A percentile compares a stretch with the other conserved stretches of the same genome.
These are phyloP conservation scores for Coniochaeta sp. DNA, from an alignment of 2,329 filamentous ascomycete species.

Conservation along the genomic window DNA sequence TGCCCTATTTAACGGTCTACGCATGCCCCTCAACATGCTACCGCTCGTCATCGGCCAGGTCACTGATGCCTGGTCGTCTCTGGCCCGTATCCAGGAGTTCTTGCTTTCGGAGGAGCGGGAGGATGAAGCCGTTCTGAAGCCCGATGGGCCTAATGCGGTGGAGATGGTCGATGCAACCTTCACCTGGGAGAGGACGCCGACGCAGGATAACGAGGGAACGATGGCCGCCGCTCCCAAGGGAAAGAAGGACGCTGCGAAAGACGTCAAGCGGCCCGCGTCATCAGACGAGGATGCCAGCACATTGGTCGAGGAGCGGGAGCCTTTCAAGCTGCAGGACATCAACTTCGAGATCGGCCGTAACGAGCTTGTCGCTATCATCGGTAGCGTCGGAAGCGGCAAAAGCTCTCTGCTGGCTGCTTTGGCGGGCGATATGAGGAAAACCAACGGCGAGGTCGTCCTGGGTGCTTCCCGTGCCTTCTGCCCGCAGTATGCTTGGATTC, in stretches of 20 bases:
- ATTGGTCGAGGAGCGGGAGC: constrained; percentile 50
- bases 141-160: constrained; percentile 60
- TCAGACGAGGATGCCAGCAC: constrained; percentile 46
- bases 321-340: constrained; percentile 66
- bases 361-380: constrained; percentile 77
- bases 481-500: constrained; percentile 96
- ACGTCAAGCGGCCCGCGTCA: constrained; percentile 24
- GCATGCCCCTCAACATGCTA: constrained; percentile 82
- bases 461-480: constrained; percentile 83
- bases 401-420: constrained; percentile 81
- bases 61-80: constrained; percentile 80
- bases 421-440: constrained; percentile 90
- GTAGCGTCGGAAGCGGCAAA: constrained; percentile 84
- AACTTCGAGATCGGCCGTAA: constrained; percentile 63
- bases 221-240: constrained; percentile 36
- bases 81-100: constrained; percentile 83
- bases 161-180: constrained; percentile 69
- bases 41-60: constrained; percentile 84
- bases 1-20: constrained; percentile 85
- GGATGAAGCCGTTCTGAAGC: constrained; percentile 55
- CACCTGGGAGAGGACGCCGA: constrained; percentile 73
- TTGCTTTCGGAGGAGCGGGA: constrained; percentile 76
- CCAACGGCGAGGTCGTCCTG: constrained; percentile 63
- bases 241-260: constrained; percentile 33
- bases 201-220: constrained; percentile 40